A percentile compares a stretch with the other conserved stretches of the same genome.
phyloP scores from a whole-genome alignment of 805 yeast species.

The Saccharomycopsis malanga region DNA sequence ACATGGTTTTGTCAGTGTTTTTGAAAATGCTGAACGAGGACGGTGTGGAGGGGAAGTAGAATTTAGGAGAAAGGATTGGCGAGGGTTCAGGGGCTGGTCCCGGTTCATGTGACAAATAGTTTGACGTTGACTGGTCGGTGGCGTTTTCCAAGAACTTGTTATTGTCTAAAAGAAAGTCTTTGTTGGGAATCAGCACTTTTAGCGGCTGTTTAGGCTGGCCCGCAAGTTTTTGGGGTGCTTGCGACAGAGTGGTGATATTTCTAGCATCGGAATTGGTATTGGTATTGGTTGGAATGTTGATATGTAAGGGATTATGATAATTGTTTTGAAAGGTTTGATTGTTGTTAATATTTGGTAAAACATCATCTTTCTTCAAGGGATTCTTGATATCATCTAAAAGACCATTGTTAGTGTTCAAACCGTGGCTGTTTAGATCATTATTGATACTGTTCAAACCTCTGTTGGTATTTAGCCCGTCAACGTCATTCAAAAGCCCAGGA shows the following conservation, averaged over 20 bases:
- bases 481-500: no score
- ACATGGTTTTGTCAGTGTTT: no score
- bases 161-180: slow-evolving; percentile 17
- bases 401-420: neutral
- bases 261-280: neutral
- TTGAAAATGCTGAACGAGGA: slow-evolving; percentile 5
- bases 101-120: neutral
- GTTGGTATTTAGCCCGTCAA: no score
- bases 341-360: neutral
- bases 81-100: no score
- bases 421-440: neutral
- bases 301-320: no score
- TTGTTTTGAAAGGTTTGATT: neutral
- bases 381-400: neutral
- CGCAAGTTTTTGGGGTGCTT: no score
- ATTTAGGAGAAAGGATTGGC: slow-evolving; percentile 2
- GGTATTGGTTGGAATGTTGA: no score
- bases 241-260: no score
- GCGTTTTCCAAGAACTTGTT: slow-evolving; percentile 19
- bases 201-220: neutral
- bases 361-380: neutral
- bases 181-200: neutral
- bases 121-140: slow-evolving; percentile 14
- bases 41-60: slow-evolving; percentile 9
- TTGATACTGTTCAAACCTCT: no score